Base-by-base conservation (phyloP, 345 rosid genomes). In the Sonneratia alba region DNA sequence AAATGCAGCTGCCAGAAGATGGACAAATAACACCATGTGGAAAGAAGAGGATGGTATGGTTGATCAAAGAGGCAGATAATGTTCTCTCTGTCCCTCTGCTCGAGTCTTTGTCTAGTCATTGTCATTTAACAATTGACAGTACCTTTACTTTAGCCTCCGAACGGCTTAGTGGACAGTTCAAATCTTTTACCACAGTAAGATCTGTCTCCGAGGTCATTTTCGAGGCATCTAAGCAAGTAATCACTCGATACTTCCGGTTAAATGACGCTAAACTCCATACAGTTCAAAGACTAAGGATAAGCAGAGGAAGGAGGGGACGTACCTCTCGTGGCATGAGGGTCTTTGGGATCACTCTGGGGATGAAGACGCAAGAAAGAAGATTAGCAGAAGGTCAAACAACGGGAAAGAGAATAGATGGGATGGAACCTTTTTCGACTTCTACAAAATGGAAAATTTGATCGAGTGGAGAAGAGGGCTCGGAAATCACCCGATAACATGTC, bases 401-500 rank as follows among this genome's bases (percentile, higher is more conserved):
- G 4, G 24, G 9, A 71, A 42, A 15, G 19, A 24, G n/a, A 36
- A 45, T 57, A 40, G 64, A 64, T 64, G 16, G 32, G 22, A 24
- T 34, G n/a, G 7, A 59, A 70, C 45, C 40, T 9, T 27, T 32
- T 37, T 37, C 9, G 16, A 40, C 14, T 22, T n/a, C 57, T 4
- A 34, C 5, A 8, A 9, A 66, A 36, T 3, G 59, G 21, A 18
- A 62, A 40, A 27, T 27, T 9, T 36, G 19, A n/a, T 36, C 65
- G 13, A 47, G 37, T 21, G 18, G 2, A 68, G 49, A 49, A 4
- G 61, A 37, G 34, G 22, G 48, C 7, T 32, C 36, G 63, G 8
- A 18, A 9, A 43, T 69, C 38, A 83, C 86, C 86, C 86, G 21
- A 80, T 74, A 16, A 83, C 86, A 72, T 83, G 86, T 66, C 86